Conservation (phyloP, 805 yeast genomes). For the Wickerhamia fluorescens region DNA sequence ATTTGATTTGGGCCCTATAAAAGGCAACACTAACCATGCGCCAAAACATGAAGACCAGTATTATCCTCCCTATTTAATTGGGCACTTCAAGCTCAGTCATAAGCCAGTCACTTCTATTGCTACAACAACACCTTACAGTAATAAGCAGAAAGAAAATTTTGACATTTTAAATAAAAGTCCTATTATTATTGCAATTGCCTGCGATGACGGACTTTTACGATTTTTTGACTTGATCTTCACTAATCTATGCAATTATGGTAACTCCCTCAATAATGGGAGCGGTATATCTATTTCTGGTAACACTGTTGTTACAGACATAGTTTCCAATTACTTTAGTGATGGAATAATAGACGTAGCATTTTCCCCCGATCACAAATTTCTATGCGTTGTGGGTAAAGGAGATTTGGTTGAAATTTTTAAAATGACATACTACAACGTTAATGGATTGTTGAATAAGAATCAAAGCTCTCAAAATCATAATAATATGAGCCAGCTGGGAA, state of each 20-base stretch:
- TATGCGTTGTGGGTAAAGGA: conserved; percentile 47
- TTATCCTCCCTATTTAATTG: conserved; percentile 23
- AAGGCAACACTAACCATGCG: conserved; percentile 1
- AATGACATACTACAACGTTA: conserved; percentile 35
- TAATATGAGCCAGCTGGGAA: conserved; percentile 4
- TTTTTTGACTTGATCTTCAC: conserved; percentile 44
- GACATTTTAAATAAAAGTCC: conserved; percentile 25
- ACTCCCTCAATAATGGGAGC: conserved; percentile 6
- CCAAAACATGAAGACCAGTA: conserved; percentile 1
- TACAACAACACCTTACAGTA: conserved; percentile 20
- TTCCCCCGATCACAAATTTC: conserved; percentile 42
- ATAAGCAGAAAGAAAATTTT: neutral
- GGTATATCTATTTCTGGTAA: conserved; percentile 6
- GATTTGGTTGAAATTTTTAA: conserved; percentile 38
- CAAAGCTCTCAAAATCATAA: conserved; percentile 3
- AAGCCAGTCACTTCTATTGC: conserved; percentile 47
- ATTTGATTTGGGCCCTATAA: conserved; percentile 25
- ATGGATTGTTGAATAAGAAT: conserved; percentile 20
- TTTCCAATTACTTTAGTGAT: conserved; percentile 58
- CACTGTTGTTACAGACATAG: conserved; percentile 39
- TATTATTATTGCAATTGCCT: conserved; percentile 40
- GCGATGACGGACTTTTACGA: conserved; percentile 60
- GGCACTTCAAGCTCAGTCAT: conserved; percentile 57
- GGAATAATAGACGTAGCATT: conserved; percentile 47
- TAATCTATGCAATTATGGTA: conserved; percentile 19